Conservation (phyloP, 2,329 filamentous ascomycete species). For the Ceratocystis albifundus region DNA sequence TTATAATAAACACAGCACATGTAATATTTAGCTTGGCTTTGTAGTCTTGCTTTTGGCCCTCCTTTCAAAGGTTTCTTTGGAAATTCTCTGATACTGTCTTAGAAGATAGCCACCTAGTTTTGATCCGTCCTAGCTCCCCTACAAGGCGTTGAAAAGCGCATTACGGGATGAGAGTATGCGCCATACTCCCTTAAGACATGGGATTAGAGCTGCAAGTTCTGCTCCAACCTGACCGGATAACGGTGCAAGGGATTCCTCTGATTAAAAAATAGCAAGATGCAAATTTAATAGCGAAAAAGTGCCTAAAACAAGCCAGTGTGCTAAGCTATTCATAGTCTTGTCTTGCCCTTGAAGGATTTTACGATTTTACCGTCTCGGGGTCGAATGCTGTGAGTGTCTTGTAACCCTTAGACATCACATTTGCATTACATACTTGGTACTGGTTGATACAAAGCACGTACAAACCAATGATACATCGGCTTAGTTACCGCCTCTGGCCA, state of each 20-base stretch:
- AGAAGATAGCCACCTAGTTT: neutral
- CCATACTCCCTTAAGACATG: neutral
- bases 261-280: neutral
- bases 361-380: neutral
- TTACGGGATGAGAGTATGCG: neutral
- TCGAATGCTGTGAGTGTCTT: neutral
- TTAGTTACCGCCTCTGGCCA: neutral
- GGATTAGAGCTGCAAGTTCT: neutral
- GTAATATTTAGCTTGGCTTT: neutral
- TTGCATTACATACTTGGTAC: too few relatives aligned
- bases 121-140: neutral
- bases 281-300: neutral
- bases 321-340: neutral
- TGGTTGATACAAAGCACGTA: too few relatives aligned
- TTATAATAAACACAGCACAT: neutral
- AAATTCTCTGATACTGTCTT: neutral
- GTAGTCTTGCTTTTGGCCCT: neutral
- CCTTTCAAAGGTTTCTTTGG: neutral
- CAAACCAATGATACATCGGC: too few relatives aligned
- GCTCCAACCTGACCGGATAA: neutral
- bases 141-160: neutral
- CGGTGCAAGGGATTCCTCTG: neutral
- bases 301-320: neutral
- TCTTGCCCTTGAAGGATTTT: conserved; percentile 3
- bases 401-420: neutral